Conservation (phyloP, 257 asterid species). For the Solanum pinnatisectum region DNA sequence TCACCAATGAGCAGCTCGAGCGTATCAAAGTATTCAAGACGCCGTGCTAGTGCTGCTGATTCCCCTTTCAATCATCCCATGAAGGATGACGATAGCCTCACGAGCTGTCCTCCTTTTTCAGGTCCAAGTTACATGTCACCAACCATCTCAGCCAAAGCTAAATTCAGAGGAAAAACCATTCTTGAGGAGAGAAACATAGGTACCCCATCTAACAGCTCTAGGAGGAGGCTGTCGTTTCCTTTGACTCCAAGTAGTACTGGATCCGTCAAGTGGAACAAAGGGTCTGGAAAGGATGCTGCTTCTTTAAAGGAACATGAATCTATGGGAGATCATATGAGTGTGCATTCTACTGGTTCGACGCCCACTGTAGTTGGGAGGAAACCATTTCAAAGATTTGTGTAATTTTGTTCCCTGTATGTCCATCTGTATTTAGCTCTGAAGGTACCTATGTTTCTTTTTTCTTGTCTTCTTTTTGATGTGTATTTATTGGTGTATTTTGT, state of each 20-base stretch:
- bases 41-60: conserved; percentile 36
- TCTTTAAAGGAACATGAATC: conserved; percentile 33
- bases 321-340: conserved; percentile 34
- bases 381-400: conserved; percentile 91
- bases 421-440: conserved; percentile 14
- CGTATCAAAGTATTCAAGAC: conserved; percentile 22
- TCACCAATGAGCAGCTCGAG: conserved; percentile 21
- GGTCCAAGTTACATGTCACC: conserved; percentile 82
- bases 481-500: neutral
- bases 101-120: conserved; percentile 88
- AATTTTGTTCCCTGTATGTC: conserved; percentile 21
- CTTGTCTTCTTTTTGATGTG: neutral
- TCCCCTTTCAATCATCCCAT: conserved; percentile 28
- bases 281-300: conserved; percentile 38
- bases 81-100: conserved; percentile 80
- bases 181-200: conserved; percentile 67
- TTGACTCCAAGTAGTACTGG: conserved; percentile 49
- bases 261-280: conserved; percentile 67
- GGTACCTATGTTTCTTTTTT: conserved; percentile 2
- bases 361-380: conserved; percentile 61
- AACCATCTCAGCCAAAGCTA: conserved; percentile 81
- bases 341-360: conserved; percentile 62
- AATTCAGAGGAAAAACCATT: conserved; percentile 60
- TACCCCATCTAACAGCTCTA: conserved; percentile 62
- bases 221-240: conserved; percentile 79